These are phyloP conservation scores for Ogataea polymorpha DNA, from an alignment of 805 yeast species.

Conservation along the genomic window DNA sequence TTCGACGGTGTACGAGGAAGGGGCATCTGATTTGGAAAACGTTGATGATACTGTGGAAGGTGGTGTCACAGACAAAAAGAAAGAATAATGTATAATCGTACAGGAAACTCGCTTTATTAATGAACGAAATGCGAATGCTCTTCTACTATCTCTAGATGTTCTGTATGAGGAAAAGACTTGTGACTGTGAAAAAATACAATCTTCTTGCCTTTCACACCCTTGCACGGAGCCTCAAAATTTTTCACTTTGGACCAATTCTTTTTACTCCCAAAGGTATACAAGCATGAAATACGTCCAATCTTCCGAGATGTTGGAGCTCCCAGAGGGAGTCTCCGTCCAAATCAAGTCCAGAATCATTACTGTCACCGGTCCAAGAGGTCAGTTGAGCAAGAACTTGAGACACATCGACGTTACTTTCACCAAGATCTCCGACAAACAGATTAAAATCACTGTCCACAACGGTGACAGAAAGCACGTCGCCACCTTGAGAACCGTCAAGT, in stretches of 20 bases:
- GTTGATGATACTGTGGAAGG: background rate
- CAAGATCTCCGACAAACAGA: conserved; percentile 66
- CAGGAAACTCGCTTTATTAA: conserved; percentile 1
- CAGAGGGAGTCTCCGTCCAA: conserved; percentile 88
- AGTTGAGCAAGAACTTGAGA: conserved; percentile 81
- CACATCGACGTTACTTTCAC: conserved; percentile 94
- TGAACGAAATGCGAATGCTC: background rate
- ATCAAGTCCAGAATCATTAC: conserved; percentile 89
- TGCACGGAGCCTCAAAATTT: conserved; percentile 14
- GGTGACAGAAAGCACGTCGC: conserved; percentile 99
- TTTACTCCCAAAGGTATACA: conserved; percentile 1
- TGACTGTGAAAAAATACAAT: conserved; percentile 16
- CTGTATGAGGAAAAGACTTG: conserved; percentile 10
- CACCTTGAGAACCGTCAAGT: conserved; percentile 97
- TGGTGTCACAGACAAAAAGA: conserved; percentile 1
- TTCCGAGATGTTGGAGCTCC: conserved; percentile 58
- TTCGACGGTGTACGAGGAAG: conserved; percentile 17
- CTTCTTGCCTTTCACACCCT: conserved; percentile 5
- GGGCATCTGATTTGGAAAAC: conserved; percentile 1
- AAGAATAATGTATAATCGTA: conserved; percentile 1
- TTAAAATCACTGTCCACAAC: conserved; percentile 92
- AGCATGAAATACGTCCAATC: conserved; percentile 62
- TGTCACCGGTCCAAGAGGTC: conserved; percentile 98
- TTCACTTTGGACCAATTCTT: conserved; percentile 3
- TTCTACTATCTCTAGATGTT: conserved; percentile 10